Conservation (phyloP, 805 yeast species). For the Candida verbasci region DNA sequence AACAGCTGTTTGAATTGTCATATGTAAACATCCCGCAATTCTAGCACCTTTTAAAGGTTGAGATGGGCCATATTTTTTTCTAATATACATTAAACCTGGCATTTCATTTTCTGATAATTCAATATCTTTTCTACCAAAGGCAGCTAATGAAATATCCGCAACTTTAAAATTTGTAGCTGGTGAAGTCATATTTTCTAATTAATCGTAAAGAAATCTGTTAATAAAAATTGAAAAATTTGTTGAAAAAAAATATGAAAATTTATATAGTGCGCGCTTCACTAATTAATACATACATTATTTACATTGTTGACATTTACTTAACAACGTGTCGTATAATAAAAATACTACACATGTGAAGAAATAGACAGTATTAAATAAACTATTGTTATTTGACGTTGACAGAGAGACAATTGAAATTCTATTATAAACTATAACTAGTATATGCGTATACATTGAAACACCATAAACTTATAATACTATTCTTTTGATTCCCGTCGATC, state of each 20-base stretch:
- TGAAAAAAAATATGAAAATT: background rate
- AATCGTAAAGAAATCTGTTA: background rate
- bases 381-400: too few relatives aligned
- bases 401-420: too few relatives aligned
- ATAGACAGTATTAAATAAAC: too few relatives aligned
- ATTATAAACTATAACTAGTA: too few relatives aligned
- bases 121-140: slow-evolving; percentile 99
- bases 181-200: slow-evolving; percentile 13
- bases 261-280: background rate
- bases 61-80: slow-evolving; percentile 82
- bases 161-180: slow-evolving; percentile 76
- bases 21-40: slow-evolving; percentile 98
- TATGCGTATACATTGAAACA: too few relatives aligned
- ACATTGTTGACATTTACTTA: background rate
- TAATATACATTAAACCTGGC: slow-evolving; percentile 99
- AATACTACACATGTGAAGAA: slow-evolving; percentile 11
- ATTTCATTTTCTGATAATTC: slow-evolving; percentile 98
- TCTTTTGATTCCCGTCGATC: too few relatives aligned
- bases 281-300: background rate
- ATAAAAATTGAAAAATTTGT: slow-evolving; percentile 3
- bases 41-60: slow-evolving; percentile 98
- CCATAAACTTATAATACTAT: too few relatives aligned
- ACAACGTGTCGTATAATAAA: slow-evolving; percentile 10
- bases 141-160: slow-evolving; percentile 97
- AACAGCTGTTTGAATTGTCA: slow-evolving; percentile 99